These are phyloP conservation scores for Chlorella sp. DNA, from an alignment of 139 green algal genomes.

Conservation along the genomic window DNA sequence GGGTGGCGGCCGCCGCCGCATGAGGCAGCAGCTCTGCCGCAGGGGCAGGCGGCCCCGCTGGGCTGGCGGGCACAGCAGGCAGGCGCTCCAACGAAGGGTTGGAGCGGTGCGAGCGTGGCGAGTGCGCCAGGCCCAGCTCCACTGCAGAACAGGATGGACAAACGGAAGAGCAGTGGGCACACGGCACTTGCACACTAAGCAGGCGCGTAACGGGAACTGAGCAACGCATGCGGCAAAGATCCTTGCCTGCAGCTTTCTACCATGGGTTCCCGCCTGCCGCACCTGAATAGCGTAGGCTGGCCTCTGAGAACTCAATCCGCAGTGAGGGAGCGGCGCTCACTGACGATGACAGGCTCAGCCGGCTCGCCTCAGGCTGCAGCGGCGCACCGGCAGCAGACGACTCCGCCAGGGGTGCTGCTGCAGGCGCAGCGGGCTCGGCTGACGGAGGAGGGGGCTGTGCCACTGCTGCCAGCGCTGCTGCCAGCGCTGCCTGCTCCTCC, in stretches of 20 bases:
- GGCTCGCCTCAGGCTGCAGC: slow-evolving; percentile 8
- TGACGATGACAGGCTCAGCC: neutral
- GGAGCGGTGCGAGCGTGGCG: slow-evolving; percentile 1
- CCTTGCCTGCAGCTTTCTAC: too few species aligned
- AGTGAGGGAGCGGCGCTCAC: slow-evolving; percentile 2
- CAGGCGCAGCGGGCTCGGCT: neutral
- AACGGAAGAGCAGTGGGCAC: neutral
- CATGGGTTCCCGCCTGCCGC: neutral
- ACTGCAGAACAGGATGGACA: neutral
- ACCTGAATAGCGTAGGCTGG: slow-evolving; percentile 36
- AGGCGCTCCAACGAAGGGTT: neutral
- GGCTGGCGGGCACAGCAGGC: neutral
- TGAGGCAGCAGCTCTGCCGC: neutral
- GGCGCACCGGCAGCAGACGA: neutral
- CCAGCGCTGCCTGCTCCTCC: neutral
- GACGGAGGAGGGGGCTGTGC: neutral
- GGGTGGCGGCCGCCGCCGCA: neutral
- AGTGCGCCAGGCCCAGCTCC: neutral
- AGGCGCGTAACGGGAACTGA: too few species aligned
- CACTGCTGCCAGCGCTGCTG: neutral
- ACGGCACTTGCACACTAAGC: neutral
- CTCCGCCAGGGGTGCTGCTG: neutral
- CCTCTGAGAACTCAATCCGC: slow-evolving; percentile 20
- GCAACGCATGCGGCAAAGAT: too few species aligned
- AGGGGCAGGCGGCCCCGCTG: neutral